Evolutionary conservation across 1,284 basidiomycete genomes (phyloP).

Genomic region (Microbotryum saponariae): DNA sequence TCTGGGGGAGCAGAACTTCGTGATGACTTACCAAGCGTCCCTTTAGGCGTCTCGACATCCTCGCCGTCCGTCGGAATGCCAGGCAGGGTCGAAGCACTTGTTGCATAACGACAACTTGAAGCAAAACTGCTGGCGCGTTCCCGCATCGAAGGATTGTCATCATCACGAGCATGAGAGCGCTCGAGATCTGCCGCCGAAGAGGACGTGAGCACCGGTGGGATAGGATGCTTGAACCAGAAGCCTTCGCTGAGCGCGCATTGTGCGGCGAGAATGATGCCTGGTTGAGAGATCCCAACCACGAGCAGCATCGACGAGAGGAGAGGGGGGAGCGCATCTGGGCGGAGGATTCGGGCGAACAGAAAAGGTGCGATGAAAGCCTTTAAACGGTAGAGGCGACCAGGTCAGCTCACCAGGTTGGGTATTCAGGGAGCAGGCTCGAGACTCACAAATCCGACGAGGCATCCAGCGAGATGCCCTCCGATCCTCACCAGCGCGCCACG

Average conservation of each 20-base stretch:
- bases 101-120: slow-evolving; percentile 1
- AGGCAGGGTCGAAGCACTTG: slow-evolving; percentile 4
- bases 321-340: background rate
- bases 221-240: slow-evolving; percentile 14
- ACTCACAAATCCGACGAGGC: slow-evolving; percentile 31
- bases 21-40: slow-evolving; percentile 15
- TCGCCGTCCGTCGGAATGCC: slow-evolving; percentile 12
- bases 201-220: slow-evolving; percentile 13
- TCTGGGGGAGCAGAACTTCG: too few species aligned
- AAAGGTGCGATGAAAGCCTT: slow-evolving; percentile 20
- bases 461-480: slow-evolving; percentile 30
- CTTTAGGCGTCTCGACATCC: slow-evolving; percentile 4
- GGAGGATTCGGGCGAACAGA: slow-evolving; percentile 8
- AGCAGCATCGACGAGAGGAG: slow-evolving; percentile 11
- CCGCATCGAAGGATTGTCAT: background rate
- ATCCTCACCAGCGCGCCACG: slow-evolving; percentile 21
- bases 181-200: slow-evolving; percentile 14
- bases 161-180: background rate
- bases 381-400: background rate
- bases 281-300: slow-evolving; percentile 18
- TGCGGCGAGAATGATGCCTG: slow-evolving; percentile 13
- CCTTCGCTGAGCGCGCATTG: slow-evolving; percentile 22
- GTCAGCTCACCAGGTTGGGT: background rate
- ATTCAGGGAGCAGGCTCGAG: background rate
- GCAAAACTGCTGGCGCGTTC: slow-evolving; percentile 1